A percentile compares a stretch with the other conserved stretches of the same genome.
Evolutionary conservation across 768 basidiomycete species (phyloP).

Genomic region (Coprinellus aureogranulatus): DNA sequence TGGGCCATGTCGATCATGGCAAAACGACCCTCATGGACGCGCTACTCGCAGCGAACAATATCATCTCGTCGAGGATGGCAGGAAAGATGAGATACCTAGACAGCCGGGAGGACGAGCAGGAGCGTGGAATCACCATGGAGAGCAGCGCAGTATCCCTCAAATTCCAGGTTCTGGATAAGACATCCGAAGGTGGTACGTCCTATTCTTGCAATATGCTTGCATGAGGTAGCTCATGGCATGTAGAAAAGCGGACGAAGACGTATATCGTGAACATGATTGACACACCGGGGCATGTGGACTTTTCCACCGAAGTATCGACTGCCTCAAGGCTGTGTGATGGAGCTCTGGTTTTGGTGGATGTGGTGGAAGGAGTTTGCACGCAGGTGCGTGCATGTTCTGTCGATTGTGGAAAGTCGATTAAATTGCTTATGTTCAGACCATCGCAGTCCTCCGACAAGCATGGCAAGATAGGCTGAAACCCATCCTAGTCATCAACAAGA

Average conservation of each 20-base stretch:
- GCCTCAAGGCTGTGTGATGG: conserved; percentile 94
- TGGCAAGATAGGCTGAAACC: conserved; percentile 88
- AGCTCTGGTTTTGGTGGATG: conserved; percentile 91
- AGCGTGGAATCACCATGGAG: conserved; percentile 99
- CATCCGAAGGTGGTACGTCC: conserved; percentile 54
- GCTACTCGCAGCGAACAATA: conserved; percentile 94
- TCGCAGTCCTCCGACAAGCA: conserved; percentile 91
- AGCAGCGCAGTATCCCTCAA: conserved; percentile 89
- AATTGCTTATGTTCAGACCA: conserved; percentile 49
- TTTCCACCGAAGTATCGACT: conserved; percentile 94
- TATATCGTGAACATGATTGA: conserved; percentile 96
- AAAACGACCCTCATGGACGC: conserved; percentile 96
- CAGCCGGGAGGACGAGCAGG: conserved; percentile 94
- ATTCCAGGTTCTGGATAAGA: conserved; percentile 74
- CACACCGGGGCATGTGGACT: conserved; percentile 98
- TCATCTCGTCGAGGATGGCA: conserved; percentile 91
- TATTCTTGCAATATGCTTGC: conserved; percentile 1
- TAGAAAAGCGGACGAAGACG: conserved; percentile 59
- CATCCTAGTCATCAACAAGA: conserved; percentile 94
- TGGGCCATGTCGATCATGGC: conserved; percentile 93
- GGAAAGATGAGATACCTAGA: conserved; percentile 96
- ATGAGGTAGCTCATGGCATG: conserved; percentile 5
- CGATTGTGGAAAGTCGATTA: not conserved
- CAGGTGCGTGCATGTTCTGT: conserved; percentile 54
- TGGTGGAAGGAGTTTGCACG: conserved; percentile 97